Evolutionary conservation across 2,329 filamentous ascomycete species (phyloP).

Genomic region (Fonsecaea pedrosoi): DNA sequence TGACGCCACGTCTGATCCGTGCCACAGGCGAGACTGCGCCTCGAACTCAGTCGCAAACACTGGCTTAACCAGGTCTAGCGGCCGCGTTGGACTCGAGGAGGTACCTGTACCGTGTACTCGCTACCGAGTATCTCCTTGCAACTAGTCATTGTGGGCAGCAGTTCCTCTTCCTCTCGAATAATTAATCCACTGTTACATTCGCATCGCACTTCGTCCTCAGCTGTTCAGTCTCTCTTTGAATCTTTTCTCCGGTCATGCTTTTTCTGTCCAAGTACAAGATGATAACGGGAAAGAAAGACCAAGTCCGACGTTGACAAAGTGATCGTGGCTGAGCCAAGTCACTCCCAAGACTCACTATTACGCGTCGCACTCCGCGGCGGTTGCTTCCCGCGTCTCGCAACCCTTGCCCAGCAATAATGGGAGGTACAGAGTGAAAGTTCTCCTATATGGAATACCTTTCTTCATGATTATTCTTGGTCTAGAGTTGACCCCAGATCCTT

Average conservation of each 20-base stretch:
- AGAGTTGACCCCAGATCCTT: no score
- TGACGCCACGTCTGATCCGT: background rate
- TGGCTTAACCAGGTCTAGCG: background rate
- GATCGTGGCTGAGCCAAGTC: constrained; percentile 23
- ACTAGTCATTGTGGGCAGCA: background rate
- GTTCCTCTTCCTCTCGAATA: background rate
- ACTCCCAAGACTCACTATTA: constrained; percentile 22
- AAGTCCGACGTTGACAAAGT: background rate
- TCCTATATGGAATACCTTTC: background rate
- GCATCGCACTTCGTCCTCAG: background rate
- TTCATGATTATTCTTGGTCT: no score
- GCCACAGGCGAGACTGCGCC: background rate
- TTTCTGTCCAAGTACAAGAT: background rate
- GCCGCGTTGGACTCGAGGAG: background rate
- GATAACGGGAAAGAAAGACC: background rate
- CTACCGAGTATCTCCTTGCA: no score
- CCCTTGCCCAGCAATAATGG: background rate
- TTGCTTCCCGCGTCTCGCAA: constrained; percentile 12
- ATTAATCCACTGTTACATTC: background rate
- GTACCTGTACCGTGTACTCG: no score
- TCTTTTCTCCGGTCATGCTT: background rate
- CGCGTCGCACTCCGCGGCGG: constrained; percentile 19
- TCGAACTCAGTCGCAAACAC: background rate
- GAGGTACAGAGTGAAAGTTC: background rate
- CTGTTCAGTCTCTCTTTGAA: background rate